Conservation (phyloP, 179 eudicot genomes). For the Silene noctiflora region DNA sequence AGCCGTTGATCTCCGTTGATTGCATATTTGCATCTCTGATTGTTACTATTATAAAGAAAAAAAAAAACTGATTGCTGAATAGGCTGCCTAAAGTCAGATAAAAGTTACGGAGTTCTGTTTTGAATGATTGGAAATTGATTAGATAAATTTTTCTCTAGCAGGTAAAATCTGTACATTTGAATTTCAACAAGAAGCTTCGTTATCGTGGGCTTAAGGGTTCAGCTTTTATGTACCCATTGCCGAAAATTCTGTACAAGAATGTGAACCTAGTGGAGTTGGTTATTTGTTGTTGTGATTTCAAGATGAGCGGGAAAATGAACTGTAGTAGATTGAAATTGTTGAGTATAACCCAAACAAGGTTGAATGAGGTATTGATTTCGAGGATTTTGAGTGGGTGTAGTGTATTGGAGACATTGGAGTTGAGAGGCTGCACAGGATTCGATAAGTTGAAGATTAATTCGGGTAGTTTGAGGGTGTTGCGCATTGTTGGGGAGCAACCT, state of each 20-base stretch:
- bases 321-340: slow-evolving; percentile 24
- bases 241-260: slow-evolving; percentile 12
- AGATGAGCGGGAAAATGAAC: not conserved
- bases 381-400: slow-evolving; percentile 26
- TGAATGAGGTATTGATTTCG: slow-evolving; percentile 18
- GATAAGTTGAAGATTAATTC: slow-evolving; percentile 23
- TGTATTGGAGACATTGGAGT: slow-evolving; percentile 26
- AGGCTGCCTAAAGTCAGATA: not conserved
- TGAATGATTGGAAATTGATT: not conserved
- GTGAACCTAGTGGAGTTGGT: slow-evolving; percentile 20
- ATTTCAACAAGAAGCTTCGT: not conserved
- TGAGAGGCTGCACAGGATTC: slow-evolving; percentile 23
- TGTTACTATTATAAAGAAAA: too few relatives aligned
- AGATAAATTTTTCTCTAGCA: not conserved
- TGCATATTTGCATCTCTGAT: too few relatives aligned
- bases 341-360: slow-evolving; percentile 10
- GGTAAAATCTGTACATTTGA: slow-evolving; percentile 22
- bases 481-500: slow-evolving; percentile 17
- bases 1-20: too few relatives aligned
- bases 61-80: not conserved
- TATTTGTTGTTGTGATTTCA: slow-evolving; percentile 6
- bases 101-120: not conserved
- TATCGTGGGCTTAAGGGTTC: not conserved
- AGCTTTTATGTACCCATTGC: slow-evolving; percentile 11
- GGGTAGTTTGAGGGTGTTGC: slow-evolving; percentile 26